Base-by-base conservation (phyloP, 768 basidiomycete species). In the Pleurotus citrinopileatus region DNA sequence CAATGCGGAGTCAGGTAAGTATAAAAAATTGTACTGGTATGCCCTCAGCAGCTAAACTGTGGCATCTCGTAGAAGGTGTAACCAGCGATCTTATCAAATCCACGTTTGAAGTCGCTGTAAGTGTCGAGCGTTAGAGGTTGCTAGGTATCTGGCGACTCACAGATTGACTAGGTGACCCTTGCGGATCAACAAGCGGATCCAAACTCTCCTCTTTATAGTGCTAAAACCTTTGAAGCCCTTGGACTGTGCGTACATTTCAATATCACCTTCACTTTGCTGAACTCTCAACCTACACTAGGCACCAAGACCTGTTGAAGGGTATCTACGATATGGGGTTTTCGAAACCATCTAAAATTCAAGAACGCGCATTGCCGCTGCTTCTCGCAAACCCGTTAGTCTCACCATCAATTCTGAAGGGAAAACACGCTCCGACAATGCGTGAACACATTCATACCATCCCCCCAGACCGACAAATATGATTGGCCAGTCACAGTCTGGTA, bases 291-390 rank as follows among this genome's bases (percentile, higher is more conserved):
- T 25, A 17, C 23, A 32, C 25, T 57, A 96, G 93, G 43, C 84
- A 91, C 64, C 76, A 83, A 42, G 91, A 97, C 67, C 79, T 98
- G 32, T 80, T 98, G 56, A 95, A 95, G 70, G 97, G 96, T 19
- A 79, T 98, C 27, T 97, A 93, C 65, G 87, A 89, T 42, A 89
- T 97, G 83, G 92, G 92, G 19, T 99, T 98, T 70, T 89, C 91
- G 50, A 97, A 95, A 69, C 97, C 97, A 6, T 98, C 95, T 27
- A 98, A 98, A 73, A 98, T 99, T 59, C 97, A 99, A 73, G 96
- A 98, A 75, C 86, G 90, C 58, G 97, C 97, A 17, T 75, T 98
- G 5, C 97, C 97, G 1, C 78, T 99, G 22, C 80, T 98, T 27
- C 83, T 99, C 7, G 66, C 83, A 48, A 87, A 96, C 63, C 97